Evolutionary conservation across 306 rosid genomes (phyloP).

Genomic region (Hippophae tibetana): DNA sequence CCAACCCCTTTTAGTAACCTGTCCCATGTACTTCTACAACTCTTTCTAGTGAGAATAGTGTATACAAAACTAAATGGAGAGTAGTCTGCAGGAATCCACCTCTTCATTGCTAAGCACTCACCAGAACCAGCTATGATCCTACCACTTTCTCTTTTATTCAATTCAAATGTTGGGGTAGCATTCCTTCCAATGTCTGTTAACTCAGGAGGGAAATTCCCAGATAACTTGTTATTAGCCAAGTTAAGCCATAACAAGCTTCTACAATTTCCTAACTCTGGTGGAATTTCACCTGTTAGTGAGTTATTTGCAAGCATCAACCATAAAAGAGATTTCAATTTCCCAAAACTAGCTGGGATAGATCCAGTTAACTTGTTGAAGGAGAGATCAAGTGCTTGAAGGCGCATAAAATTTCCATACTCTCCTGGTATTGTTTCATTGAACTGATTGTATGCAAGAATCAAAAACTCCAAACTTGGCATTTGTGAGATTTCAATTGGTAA

Average conservation of each 20-base stretch:
- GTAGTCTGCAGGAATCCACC: slow-evolving; percentile 96
- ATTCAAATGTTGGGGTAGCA: slow-evolving; percentile 50
- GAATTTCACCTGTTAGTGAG: slow-evolving; percentile 56
- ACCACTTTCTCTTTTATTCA: slow-evolving; percentile 20
- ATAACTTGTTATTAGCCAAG: slow-evolving; percentile 69
- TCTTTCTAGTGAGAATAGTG: slow-evolving; percentile 65
- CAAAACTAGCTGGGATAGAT: slow-evolving; percentile 62
- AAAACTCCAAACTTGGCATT: slow-evolving; percentile 49
- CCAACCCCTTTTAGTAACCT: slow-evolving; percentile 66
- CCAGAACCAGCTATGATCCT: slow-evolving; percentile 55
- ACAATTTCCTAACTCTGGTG: slow-evolving; percentile 66
- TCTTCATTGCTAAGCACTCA: slow-evolving; percentile 77
- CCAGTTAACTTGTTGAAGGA: slow-evolving; percentile 59
- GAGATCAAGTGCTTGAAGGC: slow-evolving; percentile 77
- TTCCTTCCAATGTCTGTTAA: slow-evolving; percentile 53
- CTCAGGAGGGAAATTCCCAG: slow-evolving; percentile 59
- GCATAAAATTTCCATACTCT: slow-evolving; percentile 40
- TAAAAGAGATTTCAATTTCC: slow-evolving; percentile 63
- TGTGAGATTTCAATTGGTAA: slow-evolving; percentile 58
- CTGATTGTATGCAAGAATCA: slow-evolving; percentile 60
- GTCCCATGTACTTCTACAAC: slow-evolving; percentile 73
- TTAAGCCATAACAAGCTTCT: slow-evolving; percentile 83
- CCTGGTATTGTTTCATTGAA: slow-evolving; percentile 65
- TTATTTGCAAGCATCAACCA: slow-evolving; percentile 95
- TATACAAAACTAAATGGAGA: slow-evolving; percentile 89